A percentile compares a stretch with the other conserved stretches of the same genome.
phyloP scores from a whole-genome alignment of 176 grass and related monocot genomes.

The Themeda triandra region DNA sequence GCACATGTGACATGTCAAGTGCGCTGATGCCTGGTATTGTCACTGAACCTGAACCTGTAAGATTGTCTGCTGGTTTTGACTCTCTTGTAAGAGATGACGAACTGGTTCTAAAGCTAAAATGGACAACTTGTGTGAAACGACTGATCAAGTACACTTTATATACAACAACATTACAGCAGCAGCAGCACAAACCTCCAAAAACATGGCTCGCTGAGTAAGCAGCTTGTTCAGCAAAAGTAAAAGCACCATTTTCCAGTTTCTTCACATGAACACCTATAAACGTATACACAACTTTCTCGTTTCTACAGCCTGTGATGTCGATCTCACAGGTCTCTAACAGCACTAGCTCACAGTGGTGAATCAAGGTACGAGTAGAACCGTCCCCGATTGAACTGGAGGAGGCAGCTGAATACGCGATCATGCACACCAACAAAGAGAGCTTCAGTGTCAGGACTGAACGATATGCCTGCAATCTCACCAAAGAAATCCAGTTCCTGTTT shows the following conservation, averaged over 20 bases:
- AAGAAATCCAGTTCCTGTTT: slow-evolving; percentile 83
- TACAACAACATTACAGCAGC: background rate
- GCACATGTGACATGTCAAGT: background rate
- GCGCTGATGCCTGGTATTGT: background rate
- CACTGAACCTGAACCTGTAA: background rate
- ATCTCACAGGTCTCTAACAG: background rate
- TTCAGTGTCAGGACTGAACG: slow-evolving; percentile 78
- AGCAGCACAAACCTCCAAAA: background rate
- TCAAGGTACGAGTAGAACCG: slow-evolving; percentile 64
- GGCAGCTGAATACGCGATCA: slow-evolving; percentile 60
- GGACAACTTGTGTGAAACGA: background rate
- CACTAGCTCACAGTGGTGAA: slow-evolving; percentile 35
- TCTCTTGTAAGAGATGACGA: background rate
- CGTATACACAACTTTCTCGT: background rate
- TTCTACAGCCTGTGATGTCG: background rate
- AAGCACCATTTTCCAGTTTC: background rate
- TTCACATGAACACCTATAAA: background rate
- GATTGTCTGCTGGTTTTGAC: background rate
- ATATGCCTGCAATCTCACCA: slow-evolving; percentile 69
- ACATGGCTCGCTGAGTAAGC: background rate
- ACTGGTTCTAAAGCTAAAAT: background rate
- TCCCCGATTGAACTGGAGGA: slow-evolving; percentile 57
- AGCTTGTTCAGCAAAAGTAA: slow-evolving; percentile 5
- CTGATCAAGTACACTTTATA: background rate
- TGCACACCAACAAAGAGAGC: slow-evolving; percentile 68